phyloP scores from a whole-genome alignment of 2,329 filamentous ascomycete genomes.

The Spiromastix sp. region DNA sequence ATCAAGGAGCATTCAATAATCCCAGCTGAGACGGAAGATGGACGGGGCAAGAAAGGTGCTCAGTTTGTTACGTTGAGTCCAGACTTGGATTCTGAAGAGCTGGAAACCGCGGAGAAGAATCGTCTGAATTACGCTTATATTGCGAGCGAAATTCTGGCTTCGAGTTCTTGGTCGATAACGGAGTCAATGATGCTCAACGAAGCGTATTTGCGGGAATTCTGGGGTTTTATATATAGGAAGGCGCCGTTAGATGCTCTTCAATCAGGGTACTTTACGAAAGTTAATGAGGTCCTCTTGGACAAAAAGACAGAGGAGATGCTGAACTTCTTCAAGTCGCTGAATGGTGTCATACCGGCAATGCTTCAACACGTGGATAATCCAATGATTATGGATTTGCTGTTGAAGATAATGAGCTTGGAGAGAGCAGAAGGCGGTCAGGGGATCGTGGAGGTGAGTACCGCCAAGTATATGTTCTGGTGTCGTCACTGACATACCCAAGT shows the following conservation, averaged over 20 bases:
- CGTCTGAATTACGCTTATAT: conserved; percentile 91
- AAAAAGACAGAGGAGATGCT: conserved; percentile 98
- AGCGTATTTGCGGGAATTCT: conserved; percentile 69
- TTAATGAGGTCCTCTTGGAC: conserved; percentile 94
- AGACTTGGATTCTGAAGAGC: conserved; percentile 29
- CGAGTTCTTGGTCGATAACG: conserved; percentile 93
- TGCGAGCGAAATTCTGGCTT: conserved; percentile 84
- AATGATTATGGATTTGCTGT: conserved; percentile 92
- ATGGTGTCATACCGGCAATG: conserved; percentile 72
- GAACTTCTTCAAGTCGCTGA: conserved; percentile 71
- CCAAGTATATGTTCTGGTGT: conserved; percentile 1
- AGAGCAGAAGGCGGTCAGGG: conserved; percentile 84
- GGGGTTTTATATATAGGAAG: conserved; percentile 77
- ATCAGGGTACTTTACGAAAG: conserved; percentile 96
- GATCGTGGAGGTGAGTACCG: conserved; percentile 68
- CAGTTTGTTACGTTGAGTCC: conserved; percentile 21
- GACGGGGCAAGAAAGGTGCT: conserved; percentile 14
- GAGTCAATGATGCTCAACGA: conserved; percentile 84
- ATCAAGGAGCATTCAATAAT: conserved; percentile 18
- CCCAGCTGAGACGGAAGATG: conserved; percentile 13
- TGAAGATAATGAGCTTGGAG: conserved; percentile 95
- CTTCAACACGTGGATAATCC: conserved; percentile 92
- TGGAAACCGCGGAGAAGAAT: conserved; percentile 77
- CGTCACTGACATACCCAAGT: conserved; percentile 43
- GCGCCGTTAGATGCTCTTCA: conserved; percentile 84